Conservation (phyloP, 1,284 basidiomycete species). For the Rhodotorula sp. region DNA sequence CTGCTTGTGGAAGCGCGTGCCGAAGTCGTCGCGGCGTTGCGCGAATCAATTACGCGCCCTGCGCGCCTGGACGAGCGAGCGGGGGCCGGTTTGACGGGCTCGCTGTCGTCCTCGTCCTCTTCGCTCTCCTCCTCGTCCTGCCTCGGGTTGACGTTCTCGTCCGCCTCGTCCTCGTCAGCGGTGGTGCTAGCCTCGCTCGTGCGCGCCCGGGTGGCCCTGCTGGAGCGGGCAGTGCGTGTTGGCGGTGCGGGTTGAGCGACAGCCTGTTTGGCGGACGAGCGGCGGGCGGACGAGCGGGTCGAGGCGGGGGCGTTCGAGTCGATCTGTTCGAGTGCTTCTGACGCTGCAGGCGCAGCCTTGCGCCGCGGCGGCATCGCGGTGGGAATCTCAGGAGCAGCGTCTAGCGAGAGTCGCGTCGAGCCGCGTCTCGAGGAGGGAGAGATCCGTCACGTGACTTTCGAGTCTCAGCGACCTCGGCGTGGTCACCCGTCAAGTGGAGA, state of each 20-base stretch:
- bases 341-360: background rate
- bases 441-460: background rate
- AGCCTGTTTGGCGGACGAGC: background rate
- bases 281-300: background rate
- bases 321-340: background rate
- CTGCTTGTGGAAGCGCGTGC: background rate
- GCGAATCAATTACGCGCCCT: background rate
- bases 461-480: too few relatives aligned
- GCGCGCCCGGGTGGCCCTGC: background rate
- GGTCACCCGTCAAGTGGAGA: too few relatives aligned
- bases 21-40: background rate
- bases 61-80: background rate
- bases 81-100: background rate
- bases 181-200: background rate
- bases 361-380: conserved; percentile 1
- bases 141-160: background rate
- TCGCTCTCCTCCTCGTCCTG: background rate
- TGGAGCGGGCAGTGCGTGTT: background rate
- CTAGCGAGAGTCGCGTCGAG: background rate
- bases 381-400: background rate
- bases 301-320: background rate
- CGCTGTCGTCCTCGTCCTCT: background rate
- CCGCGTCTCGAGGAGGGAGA: background rate
- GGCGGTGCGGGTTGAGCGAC: background rate
- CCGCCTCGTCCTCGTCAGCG: background rate